Evolutionary conservation across 306 rosid species (phyloP).

Genomic region (Castanea crenata): DNA sequence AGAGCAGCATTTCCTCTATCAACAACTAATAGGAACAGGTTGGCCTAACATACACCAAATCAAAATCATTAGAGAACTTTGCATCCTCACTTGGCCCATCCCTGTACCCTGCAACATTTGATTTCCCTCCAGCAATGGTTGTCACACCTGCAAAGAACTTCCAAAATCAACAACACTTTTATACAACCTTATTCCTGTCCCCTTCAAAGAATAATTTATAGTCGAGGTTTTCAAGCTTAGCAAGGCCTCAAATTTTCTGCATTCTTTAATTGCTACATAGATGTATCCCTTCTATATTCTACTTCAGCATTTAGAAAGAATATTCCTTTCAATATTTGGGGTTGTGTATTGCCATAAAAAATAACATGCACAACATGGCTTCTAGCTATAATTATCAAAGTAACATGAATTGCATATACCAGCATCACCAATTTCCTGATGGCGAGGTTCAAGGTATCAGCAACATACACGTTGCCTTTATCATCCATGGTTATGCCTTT

Average conservation of each 20-base stretch:
- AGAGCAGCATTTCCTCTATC: constrained; percentile 99
- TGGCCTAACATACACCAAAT: constrained; percentile 73
- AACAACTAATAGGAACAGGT: constrained; percentile 90
- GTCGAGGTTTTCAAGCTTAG: neutral
- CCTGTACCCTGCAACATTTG: constrained; percentile 85
- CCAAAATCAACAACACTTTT: constrained; percentile 16
- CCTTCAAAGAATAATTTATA: constrained; percentile 9
- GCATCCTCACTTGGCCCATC: constrained; percentile 99
- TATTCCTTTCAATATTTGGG: neutral
- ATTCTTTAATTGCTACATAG: neutral
- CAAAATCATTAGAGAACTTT: constrained; percentile 93
- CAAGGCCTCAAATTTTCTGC: neutral
- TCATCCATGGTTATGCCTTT: constrained; percentile 90
- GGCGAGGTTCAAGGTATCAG: constrained; percentile 87
- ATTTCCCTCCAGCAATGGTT: constrained; percentile 98
- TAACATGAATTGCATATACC: constrained; percentile 52
- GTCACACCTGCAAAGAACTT: constrained; percentile 68
- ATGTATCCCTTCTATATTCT: neutral
- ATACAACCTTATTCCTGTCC: constrained; percentile 4
- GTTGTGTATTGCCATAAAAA: constrained; percentile 15
- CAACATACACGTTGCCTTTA: constrained; percentile 94
- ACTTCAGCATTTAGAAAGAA: neutral
- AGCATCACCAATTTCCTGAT: constrained; percentile 90
- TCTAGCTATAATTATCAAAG: constrained; percentile 19
- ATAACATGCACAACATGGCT: constrained; percentile 18